Evolutionary conservation across 495 filamentous ascomycete genomes (phyloP).

Genomic region (Tuber magnatum): DNA sequence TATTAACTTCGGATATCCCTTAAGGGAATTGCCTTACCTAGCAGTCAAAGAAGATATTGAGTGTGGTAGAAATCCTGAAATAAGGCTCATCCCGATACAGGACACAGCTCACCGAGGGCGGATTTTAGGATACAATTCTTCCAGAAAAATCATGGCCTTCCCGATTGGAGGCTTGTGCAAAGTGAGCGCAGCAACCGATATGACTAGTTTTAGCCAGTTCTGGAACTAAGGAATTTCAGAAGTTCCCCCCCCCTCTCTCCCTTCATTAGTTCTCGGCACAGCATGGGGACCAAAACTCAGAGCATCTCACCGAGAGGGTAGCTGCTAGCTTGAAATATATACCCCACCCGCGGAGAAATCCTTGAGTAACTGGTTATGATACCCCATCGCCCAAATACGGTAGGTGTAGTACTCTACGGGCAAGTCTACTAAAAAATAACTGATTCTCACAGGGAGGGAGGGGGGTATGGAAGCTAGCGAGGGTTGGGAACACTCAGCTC

Average conservation of each 20-base stretch:
- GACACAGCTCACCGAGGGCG: too few relatives aligned
- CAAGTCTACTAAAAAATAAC: too few relatives aligned
- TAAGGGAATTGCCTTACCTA: not conserved
- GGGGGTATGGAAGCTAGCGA: not conserved
- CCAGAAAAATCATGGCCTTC: not conserved
- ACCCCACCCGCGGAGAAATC: not conserved
- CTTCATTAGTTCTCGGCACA: not conserved
- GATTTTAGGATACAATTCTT: not conserved
- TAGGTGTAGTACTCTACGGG: not conserved
- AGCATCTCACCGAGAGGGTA: not conserved
- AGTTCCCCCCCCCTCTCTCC: not conserved
- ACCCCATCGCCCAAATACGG: not conserved
- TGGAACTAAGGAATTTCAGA: not conserved
- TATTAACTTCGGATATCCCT: not conserved
- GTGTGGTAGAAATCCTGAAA: not conserved
- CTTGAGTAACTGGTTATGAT: not conserved
- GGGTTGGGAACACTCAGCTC: not conserved
- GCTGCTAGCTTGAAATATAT: not conserved
- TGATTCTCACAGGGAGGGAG: too few relatives aligned
- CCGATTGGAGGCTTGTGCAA: not conserved
- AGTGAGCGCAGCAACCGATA: not conserved
- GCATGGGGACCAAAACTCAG: not conserved
- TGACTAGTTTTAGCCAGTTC: not conserved
- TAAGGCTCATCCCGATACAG: not conserved
- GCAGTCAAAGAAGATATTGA: not conserved